Base-by-base conservation (phyloP, 352 stramenopile species). In the Phytophthora syringae region DNA sequence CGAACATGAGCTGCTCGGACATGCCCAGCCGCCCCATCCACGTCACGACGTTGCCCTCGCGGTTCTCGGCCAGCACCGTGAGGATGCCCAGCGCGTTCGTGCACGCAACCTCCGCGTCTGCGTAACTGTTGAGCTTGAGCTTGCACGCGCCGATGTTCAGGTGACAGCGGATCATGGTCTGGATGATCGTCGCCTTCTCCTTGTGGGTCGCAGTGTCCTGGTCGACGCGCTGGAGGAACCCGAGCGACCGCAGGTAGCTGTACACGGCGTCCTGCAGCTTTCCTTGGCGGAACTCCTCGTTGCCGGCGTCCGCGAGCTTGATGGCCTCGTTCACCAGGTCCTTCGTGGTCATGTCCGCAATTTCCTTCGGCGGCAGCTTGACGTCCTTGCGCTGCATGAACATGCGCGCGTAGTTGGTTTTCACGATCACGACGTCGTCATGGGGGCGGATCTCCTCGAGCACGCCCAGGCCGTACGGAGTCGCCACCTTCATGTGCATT, bases 81-180 rank as follows among this genome's bases (percentile, higher is more conserved):
- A 95, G 70, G 52, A 95, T 92, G 58, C 82, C 88, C 49, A 95
- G 57, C 10, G 88, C 88, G 56, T 94, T 95, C 24, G 88, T 93
- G 64, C 82, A 92, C 3, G 88, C 85, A 13, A 92, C 89, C 53
- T 93, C 84, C 7, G 85, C 85, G 48, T 95, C 85, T 11, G 63
- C 32, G 57, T 88, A 84, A 40, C 63, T 67, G 52, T 92, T 75
- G 5, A 84, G 59, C 66, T 93, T 93, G 53, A 95, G 77, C 53
- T 94, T 95, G 79, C 84, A 95, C 9, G 88, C 87, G 15, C 79
- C 79, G 52, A 95, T 90, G 59, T 95, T 95, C 20, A 95, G 68
- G 56, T 95, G 88, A 56, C 88, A 95, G 30, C 88, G 88, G 37
- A 95, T 92, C 88, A 95, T 95, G 15, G 88, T 95, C 75, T 94